Percentiles rank a stretch among this genome's conserved stretches.
Evolutionary conservation across 768 basidiomycete species (phyloP).

Genomic region (Wakefieldia striispora): DNA sequence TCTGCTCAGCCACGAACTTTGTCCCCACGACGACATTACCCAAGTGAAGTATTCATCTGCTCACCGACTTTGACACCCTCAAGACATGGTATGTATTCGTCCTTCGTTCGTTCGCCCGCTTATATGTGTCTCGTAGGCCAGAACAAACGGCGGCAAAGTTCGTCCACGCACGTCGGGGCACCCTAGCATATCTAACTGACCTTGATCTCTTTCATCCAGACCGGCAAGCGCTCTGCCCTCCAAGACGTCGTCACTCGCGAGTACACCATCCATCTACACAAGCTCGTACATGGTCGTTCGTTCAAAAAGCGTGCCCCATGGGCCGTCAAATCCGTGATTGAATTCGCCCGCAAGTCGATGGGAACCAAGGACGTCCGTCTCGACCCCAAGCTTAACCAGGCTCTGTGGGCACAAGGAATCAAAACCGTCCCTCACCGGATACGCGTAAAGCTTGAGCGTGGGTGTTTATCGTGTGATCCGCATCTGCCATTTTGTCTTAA

Average conservation of each 20-base stretch:
- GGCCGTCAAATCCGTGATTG: slow-evolving; percentile 92
- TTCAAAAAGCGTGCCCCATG: slow-evolving; percentile 98
- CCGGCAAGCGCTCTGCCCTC: slow-evolving; percentile 94
- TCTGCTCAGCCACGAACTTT: slow-evolving; percentile 61
- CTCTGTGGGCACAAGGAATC: slow-evolving; percentile 90
- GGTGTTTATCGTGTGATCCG: slow-evolving; percentile 29
- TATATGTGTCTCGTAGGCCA: slow-evolving; percentile 39
- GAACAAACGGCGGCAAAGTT: slow-evolving; percentile 33
- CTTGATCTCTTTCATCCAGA: slow-evolving; percentile 32
- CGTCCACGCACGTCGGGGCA: slow-evolving; percentile 12
- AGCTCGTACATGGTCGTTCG: slow-evolving; percentile 84
- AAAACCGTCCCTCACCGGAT: slow-evolving; percentile 91
- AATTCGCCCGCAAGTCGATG: slow-evolving; percentile 93
- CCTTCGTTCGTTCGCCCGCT: slow-evolving; percentile 2
- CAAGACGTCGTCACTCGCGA: slow-evolving; percentile 98
- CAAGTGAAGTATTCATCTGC: slow-evolving; percentile 26
- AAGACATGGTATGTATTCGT: slow-evolving; percentile 61
- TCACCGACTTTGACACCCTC: slow-evolving; percentile 60
- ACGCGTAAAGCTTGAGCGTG: slow-evolving; percentile 92
- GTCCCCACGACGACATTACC: slow-evolving; percentile 26
- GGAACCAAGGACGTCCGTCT: slow-evolving; percentile 91
- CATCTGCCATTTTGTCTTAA: background rate
- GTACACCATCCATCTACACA: slow-evolving; percentile 98
- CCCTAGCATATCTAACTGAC: slow-evolving; percentile 18
- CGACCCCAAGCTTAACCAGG: slow-evolving; percentile 96